A percentile compares a stretch with the other conserved stretches of the same genome.
phyloP scores from a whole-genome alignment of 768 basidiomycete genomes.

The Boletus reticulatus region DNA sequence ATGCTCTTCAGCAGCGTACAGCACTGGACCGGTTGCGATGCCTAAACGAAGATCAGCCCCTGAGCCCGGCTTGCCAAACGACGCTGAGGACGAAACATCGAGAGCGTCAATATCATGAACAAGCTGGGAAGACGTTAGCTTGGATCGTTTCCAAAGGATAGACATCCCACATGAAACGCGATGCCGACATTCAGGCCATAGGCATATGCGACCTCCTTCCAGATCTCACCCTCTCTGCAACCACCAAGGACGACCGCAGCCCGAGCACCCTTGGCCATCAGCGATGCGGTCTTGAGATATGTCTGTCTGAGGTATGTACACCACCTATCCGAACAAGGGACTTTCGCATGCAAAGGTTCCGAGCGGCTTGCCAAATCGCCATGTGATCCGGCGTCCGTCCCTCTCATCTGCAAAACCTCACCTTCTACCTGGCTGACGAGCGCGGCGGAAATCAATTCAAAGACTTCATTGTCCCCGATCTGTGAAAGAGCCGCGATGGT shows the following conservation, averaged over 20 bases:
- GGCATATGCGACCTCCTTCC: constrained; percentile 87
- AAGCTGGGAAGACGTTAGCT: constrained; percentile 48
- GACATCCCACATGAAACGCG: no score
- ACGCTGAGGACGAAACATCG: constrained; percentile 79
- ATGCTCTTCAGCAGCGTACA: constrained; percentile 87
- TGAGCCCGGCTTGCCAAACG: constrained; percentile 85
- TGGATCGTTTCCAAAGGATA: neutral
- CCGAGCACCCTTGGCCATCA: constrained; percentile 41
- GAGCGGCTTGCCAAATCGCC: constrained; percentile 39
- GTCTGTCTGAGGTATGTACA: constrained; percentile 75
- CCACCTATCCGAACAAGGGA: constrained; percentile 53
- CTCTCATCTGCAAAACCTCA: constrained; percentile 70
- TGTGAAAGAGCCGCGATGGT: constrained; percentile 85
- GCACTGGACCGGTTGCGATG: constrained; percentile 79
- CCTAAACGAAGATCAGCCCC: constrained; percentile 83
- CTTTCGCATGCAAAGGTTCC: constrained; percentile 29
- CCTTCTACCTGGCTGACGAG: constrained; percentile 97
- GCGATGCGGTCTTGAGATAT: constrained; percentile 39
- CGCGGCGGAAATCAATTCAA: constrained; percentile 89
- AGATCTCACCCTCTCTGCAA: constrained; percentile 66
- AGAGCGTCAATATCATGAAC: constrained; percentile 79
- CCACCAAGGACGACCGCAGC: constrained; percentile 89
- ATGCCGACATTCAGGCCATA: neutral
- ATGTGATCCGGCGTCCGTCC: neutral
- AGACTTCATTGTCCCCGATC: constrained; percentile 84